Conservation (phyloP, 257 asterid genomes). For the Solanum bulbocastanum region DNA sequence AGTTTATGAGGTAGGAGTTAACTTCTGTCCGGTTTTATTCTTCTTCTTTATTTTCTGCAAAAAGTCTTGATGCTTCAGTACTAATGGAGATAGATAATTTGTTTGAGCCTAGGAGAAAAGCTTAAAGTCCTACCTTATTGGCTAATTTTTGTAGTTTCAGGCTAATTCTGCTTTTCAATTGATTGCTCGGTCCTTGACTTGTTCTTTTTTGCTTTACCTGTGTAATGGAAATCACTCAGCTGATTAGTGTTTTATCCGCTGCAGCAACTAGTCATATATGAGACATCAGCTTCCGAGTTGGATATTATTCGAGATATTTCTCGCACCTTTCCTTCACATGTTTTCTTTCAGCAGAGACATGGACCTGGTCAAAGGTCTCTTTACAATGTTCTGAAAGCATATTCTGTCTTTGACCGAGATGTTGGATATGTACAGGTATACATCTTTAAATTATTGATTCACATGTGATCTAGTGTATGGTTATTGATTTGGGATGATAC, state of each 20-base stretch:
- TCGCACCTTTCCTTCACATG: constrained; percentile 97
- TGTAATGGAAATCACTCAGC: not conserved
- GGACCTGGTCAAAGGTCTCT: constrained; percentile 99
- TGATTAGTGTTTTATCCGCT: constrained; percentile 11
- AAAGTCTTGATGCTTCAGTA: not conserved
- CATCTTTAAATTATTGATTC: not conserved
- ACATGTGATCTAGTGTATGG: not conserved
- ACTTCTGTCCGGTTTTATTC: not conserved
- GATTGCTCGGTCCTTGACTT: not conserved
- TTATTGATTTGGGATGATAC: not conserved
- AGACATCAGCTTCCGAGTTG: constrained; percentile 97
- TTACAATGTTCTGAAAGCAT: constrained; percentile 92
- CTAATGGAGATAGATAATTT: not conserved
- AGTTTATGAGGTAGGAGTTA: constrained; percentile 76
- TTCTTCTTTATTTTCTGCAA: not conserved
- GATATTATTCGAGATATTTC: constrained; percentile 97
- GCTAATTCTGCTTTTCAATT: not conserved
- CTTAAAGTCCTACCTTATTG: not conserved
- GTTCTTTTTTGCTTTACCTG: not conserved
- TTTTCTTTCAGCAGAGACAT: constrained; percentile 99
- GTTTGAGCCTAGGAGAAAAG: not conserved
- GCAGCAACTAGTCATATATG: constrained; percentile 98
- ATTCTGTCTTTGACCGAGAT: constrained; percentile 90
- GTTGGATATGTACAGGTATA: constrained; percentile 98
- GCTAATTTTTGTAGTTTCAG: not conserved